phyloP scores from a whole-genome alignment of 306 rosid species.

The Herpetospermum pedunculosum region DNA sequence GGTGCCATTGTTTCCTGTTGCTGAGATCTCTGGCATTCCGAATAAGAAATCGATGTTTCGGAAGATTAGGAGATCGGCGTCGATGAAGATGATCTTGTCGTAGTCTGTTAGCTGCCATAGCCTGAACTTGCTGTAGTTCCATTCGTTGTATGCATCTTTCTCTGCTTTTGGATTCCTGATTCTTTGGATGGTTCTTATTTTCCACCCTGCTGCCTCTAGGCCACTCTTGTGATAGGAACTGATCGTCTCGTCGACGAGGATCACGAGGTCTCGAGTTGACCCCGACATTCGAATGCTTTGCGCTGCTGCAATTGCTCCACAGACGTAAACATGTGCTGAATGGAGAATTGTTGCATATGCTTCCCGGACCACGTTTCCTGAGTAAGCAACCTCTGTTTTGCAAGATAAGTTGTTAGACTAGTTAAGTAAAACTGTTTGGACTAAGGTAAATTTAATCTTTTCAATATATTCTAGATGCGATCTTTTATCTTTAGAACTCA shows the following conservation, averaged over 20 bases:
- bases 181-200: slow-evolving; percentile 62
- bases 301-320: slow-evolving; percentile 93
- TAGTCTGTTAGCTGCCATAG: slow-evolving; percentile 89
- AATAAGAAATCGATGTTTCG: slow-evolving; percentile 79
- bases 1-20: slow-evolving; percentile 82
- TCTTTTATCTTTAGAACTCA: too few relatives aligned
- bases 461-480: background rate
- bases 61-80: slow-evolving; percentile 74
- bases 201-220: slow-evolving; percentile 95
- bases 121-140: slow-evolving; percentile 97
- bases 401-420: slow-evolving; percentile 2
- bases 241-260: slow-evolving; percentile 81
- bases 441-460: background rate
- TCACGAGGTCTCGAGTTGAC: slow-evolving; percentile 77
- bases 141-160: slow-evolving; percentile 89
- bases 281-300: slow-evolving; percentile 91
- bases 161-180: slow-evolving; percentile 95
- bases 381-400: slow-evolving; percentile 47
- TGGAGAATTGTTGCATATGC: slow-evolving; percentile 96
- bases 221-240: slow-evolving; percentile 75
- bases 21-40: slow-evolving; percentile 80
- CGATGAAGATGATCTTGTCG: slow-evolving; percentile 91
- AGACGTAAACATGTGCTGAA: slow-evolving; percentile 84
- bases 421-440: background rate
- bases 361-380: slow-evolving; percentile 55